A percentile compares a stretch with the other conserved stretches of the same genome.
These are phyloP conservation scores for Cyberlindnera xylosilytica DNA, from an alignment of 805 yeast species.

Conservation along the genomic window DNA sequence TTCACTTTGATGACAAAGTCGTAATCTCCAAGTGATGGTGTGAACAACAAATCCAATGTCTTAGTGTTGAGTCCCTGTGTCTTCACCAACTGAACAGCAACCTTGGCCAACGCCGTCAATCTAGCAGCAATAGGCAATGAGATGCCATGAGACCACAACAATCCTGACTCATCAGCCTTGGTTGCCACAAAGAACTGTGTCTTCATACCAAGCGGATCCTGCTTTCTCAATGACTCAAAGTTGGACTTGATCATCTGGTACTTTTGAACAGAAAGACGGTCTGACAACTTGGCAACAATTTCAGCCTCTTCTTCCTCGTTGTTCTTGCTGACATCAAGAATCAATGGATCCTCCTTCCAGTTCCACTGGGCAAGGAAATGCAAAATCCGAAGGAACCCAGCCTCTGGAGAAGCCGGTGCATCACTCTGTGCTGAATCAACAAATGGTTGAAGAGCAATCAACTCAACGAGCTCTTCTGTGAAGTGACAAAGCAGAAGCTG, in stretches of 20 bases:
- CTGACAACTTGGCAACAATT: constrained; percentile 48
- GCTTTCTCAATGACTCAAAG: constrained; percentile 64
- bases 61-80: constrained; percentile 40
- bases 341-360: constrained; percentile 86
- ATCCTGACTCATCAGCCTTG: constrained; percentile 82
- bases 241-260: constrained; percentile 60
- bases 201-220: constrained; percentile 78
- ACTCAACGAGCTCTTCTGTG: constrained; percentile 75
- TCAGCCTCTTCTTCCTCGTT: constrained; percentile 34
- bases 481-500: constrained; percentile 74
- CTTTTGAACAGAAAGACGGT: constrained; percentile 57
- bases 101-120: constrained; percentile 81
- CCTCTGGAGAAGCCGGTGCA: constrained; percentile 72
- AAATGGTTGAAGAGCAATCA: constrained; percentile 79
- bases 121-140: constrained; percentile 81
- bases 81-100: constrained; percentile 56
- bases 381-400: constrained; percentile 77
- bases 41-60: constrained; percentile 57
- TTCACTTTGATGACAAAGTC: constrained; percentile 71
- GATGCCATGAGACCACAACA: constrained; percentile 66
- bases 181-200: constrained; percentile 83
- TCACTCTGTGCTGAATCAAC: constrained; percentile 85
- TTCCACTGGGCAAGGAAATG: constrained; percentile 81
- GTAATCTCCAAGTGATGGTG: constrained; percentile 81
- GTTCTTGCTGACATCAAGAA: constrained; percentile 69